phyloP scores from a whole-genome alignment of 306 rosid species.

The Rosa chinensis region DNA sequence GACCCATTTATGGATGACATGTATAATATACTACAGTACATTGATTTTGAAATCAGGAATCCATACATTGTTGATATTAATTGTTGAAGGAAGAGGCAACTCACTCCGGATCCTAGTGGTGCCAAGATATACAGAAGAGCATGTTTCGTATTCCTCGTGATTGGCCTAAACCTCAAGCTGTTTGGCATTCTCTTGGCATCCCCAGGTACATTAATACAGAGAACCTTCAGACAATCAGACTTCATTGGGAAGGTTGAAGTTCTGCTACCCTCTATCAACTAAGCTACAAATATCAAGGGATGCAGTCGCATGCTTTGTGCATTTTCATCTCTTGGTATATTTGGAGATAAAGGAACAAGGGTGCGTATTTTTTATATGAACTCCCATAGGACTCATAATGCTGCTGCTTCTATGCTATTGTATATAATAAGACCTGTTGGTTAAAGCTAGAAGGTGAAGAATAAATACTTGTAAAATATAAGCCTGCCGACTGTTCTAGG shows the following conservation, averaged over 20 bases:
- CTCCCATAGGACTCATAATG: too few species aligned
- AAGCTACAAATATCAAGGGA: background rate
- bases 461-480: too few species aligned
- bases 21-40: conserved; percentile 34
- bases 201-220: background rate
- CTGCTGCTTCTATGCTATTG: background rate
- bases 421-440: background rate
- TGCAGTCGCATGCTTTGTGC: background rate
- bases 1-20: conserved; percentile 35
- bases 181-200: background rate
- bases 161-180: too few species aligned
- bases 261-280: too few species aligned
- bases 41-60: conserved; percentile 65
- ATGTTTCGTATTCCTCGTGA: background rate
- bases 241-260: background rate
- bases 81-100: conserved; percentile 19
- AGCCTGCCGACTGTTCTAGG: background rate
- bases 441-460: too few species aligned
- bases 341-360: background rate
- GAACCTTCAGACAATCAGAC: background rate
- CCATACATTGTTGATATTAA: conserved; percentile 37
- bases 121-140: too few species aligned
- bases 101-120: too few species aligned
- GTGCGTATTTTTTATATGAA: background rate
- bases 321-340: background rate